These are phyloP conservation scores for Taxillus chinensis DNA, from an alignment of 164 flowering plant genomes.

Conservation along the genomic window DNA sequence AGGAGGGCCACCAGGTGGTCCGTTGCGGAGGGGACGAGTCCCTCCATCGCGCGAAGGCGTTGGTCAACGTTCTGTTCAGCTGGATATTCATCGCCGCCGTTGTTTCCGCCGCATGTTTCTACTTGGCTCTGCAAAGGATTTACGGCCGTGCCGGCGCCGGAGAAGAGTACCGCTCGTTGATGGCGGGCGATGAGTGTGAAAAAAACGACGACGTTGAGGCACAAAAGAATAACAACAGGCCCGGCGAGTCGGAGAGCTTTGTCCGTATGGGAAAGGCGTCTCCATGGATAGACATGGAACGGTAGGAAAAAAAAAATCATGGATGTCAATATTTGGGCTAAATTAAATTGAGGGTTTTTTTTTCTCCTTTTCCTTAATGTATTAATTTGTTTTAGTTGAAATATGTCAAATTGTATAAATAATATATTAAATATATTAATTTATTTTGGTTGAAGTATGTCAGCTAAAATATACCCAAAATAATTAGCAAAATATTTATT, in stretches of 20 bases:
- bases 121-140: slow-evolving; percentile 21
- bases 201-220: slow-evolving; percentile 14
- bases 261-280: slow-evolving; percentile 27
- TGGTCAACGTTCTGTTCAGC: slow-evolving; percentile 37
- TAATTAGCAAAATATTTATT: too few species aligned
- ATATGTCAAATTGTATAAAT: too few species aligned
- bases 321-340: too few species aligned
- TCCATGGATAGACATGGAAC: slow-evolving; percentile 26
- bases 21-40: background rate
- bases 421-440: too few species aligned
- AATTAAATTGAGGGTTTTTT: too few species aligned
- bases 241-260: slow-evolving; percentile 9
- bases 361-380: too few species aligned
- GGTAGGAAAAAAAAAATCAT: slow-evolving; percentile 12
- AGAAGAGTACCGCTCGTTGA: slow-evolving; percentile 22
- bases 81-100: slow-evolving; percentile 35
- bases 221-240: background rate
- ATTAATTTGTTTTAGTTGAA: too few species aligned
- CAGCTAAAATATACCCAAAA: too few species aligned
- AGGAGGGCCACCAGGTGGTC: slow-evolving; percentile 1
- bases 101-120: slow-evolving; percentile 29
- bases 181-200: slow-evolving; percentile 7
- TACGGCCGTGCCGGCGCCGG: slow-evolving; percentile 13
- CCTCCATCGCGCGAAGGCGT: background rate
- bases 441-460: too few species aligned